Conservation (phyloP, 169 alveolate species). For the Amoebophrya sp. region DNA sequence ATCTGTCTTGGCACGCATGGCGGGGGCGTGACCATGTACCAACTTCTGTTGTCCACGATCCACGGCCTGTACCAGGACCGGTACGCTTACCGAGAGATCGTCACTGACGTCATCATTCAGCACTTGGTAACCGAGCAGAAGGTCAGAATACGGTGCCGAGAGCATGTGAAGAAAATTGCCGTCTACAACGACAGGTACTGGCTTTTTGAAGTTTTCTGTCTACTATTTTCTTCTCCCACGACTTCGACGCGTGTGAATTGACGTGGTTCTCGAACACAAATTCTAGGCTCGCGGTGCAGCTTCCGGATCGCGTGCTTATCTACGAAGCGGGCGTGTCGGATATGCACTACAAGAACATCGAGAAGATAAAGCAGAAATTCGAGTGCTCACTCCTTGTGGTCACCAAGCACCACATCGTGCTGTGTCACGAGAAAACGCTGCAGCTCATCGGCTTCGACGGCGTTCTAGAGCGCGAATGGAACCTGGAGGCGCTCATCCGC, state of each 20-base stretch:
- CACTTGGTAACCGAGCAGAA: constrained; percentile 72
- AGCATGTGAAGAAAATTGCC: constrained; percentile 75
- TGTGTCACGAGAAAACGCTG: constrained; percentile 66
- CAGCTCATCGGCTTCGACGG: constrained; percentile 64
- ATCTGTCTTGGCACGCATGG: constrained; percentile 64
- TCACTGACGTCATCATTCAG: constrained; percentile 77
- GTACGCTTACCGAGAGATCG: constrained; percentile 73
- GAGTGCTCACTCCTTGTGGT: constrained; percentile 72
- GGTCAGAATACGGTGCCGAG: constrained; percentile 72
- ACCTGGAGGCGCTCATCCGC: constrained; percentile 67
- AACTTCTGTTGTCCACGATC: constrained; percentile 62
- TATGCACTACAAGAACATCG: constrained; percentile 64
- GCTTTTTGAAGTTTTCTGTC: too few relatives aligned
- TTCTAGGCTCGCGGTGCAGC: constrained; percentile 66
- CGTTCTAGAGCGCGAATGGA: constrained; percentile 81
- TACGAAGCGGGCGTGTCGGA: constrained; percentile 47
- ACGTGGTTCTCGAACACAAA: neutral
- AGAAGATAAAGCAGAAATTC: constrained; percentile 68
- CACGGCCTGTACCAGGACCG: constrained; percentile 77
- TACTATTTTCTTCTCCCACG: too few relatives aligned
- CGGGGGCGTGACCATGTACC: constrained; percentile 65
- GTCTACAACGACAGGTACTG: constrained; percentile 74
- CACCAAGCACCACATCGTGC: constrained; percentile 64
- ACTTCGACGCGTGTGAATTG: too few relatives aligned
- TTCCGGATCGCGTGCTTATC: constrained; percentile 55